A percentile compares a stretch with the other conserved stretches of the same genome.
Conservation (phyloP, 805 yeast species). For the Kuraishia hungarica region DNA sequence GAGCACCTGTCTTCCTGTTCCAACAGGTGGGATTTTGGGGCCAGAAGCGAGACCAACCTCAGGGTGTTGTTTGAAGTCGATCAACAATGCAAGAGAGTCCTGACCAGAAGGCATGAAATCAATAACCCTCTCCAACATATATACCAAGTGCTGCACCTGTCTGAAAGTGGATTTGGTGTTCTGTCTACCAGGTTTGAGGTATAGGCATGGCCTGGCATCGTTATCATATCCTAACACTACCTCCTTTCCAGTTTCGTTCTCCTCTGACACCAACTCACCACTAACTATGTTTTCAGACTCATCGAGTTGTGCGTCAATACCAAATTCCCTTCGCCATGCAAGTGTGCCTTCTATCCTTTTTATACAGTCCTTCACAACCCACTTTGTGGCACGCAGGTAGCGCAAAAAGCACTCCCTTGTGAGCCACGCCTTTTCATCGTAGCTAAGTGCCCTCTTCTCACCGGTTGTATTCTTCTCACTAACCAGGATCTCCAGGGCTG, state of each 20-base stretch:
- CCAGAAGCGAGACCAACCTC: constrained; percentile 39
- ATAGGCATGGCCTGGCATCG: constrained; percentile 85
- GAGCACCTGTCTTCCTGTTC: constrained; percentile 84
- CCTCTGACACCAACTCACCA: constrained; percentile 46
- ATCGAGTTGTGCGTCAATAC: constrained; percentile 40
- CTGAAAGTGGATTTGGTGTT: constrained; percentile 84
- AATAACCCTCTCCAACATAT: constrained; percentile 84
- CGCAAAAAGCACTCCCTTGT: constrained; percentile 87
- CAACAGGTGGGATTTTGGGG: constrained; percentile 79
- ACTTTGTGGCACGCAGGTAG: constrained; percentile 88
- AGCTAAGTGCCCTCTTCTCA: constrained; percentile 26
- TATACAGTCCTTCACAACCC: constrained; percentile 68
- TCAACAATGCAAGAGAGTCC: constrained; percentile 83
- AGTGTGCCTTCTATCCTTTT: constrained; percentile 68
- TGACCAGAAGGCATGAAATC: constrained; percentile 96
- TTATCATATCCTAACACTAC: constrained; percentile 87
- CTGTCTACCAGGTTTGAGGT: constrained; percentile 90
- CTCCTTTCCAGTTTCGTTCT: constrained; percentile 89
- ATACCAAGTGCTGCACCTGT: constrained; percentile 95
- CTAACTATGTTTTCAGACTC: constrained; percentile 43
- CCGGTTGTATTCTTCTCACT: constrained; percentile 32
- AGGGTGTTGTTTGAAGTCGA: constrained; percentile 84
- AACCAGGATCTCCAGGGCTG: constrained; percentile 39
- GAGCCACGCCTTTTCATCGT: constrained; percentile 81
- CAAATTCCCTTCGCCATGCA: constrained; percentile 93